A percentile compares a stretch with the other conserved stretches of the same genome.
Conservation (phyloP, 2,329 filamentous ascomycete species). For the Calonectria henricotiae region DNA sequence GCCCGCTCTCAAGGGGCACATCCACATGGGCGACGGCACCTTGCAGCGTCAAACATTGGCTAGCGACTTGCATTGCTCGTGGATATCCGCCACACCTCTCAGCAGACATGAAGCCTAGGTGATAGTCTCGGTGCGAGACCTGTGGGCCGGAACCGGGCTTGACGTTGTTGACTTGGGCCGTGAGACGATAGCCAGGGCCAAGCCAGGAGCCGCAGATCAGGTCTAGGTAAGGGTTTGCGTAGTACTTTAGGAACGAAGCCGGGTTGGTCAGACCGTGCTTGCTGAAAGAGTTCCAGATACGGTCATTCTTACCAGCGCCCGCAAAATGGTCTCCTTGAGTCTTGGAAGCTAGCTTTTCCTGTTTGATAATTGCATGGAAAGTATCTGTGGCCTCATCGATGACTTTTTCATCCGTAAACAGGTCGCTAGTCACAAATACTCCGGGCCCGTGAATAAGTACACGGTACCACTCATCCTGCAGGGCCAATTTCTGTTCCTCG, state of each 20-base stretch:
- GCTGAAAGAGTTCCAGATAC: constrained; percentile 78
- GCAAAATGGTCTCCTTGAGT: constrained; percentile 75
- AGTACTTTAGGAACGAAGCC: constrained; percentile 70
- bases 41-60: constrained; percentile 74
- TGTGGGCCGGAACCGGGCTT: constrained; percentile 73
- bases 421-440: constrained; percentile 71
- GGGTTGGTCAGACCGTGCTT: constrained; percentile 73
- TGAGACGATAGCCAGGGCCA: constrained; percentile 73
- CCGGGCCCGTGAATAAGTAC: constrained; percentile 72
- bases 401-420: constrained; percentile 63
- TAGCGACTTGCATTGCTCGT: constrained; percentile 68
- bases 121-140: constrained; percentile 75
- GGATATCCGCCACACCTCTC: constrained; percentile 66
- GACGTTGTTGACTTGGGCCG: constrained; percentile 76
- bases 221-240: constrained; percentile 73
- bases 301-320: constrained; percentile 68
- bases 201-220: constrained; percentile 72
- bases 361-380: constrained; percentile 66
- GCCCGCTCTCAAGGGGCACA: constrained; percentile 73
- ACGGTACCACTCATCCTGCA: constrained; percentile 76
- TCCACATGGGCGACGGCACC: constrained; percentile 76
- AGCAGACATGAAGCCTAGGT: constrained; percentile 74
- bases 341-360: constrained; percentile 57
- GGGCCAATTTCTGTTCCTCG: constrained; percentile 50
- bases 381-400: constrained; percentile 66